These are phyloP conservation scores for Tricladium varicosporioides DNA, from an alignment of 2,329 filamentous ascomycete species.

Conservation along the genomic window DNA sequence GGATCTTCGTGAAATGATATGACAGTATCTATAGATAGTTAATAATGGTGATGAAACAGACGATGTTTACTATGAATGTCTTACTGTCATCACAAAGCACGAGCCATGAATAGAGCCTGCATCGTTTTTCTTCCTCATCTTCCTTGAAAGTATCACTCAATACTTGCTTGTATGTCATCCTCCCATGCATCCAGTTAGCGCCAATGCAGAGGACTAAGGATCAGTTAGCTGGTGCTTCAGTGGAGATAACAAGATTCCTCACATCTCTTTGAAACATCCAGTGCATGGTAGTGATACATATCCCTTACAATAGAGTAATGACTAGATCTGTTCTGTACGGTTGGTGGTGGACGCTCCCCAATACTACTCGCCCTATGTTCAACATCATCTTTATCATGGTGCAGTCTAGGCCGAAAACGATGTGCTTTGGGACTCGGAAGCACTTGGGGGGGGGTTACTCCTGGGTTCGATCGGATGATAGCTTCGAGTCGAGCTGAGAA, in stretches of 20 bases:
- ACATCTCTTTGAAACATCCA: constrained; percentile 68
- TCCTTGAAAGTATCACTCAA: constrained; percentile 33
- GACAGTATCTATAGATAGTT: constrained; percentile 54
- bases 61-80: constrained; percentile 15
- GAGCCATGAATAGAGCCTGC: constrained; percentile 69
- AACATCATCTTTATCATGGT: constrained; percentile 23
- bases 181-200: constrained; percentile 61
- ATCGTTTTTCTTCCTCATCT: constrained; percentile 36
- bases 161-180: constrained; percentile 28
- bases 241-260: constrained; percentile 25
- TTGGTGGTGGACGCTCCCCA: constrained; percentile 1
- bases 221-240: not conserved
- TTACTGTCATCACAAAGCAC: constrained; percentile 63
- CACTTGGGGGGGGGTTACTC: not conserved
- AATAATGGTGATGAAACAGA: not conserved
- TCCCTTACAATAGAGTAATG: constrained; percentile 58
- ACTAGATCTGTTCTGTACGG: constrained; percentile 20
- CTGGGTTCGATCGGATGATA: constrained; percentile 59
- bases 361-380: constrained; percentile 21
- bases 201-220: constrained; percentile 64
- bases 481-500: constrained; percentile 66
- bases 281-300: constrained; percentile 74
- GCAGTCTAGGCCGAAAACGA: constrained; percentile 6
- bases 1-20: constrained; percentile 66
- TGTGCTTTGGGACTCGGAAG: not conserved